A percentile compares a stretch with the other conserved stretches of the same genome.
Evolutionary conservation across 768 basidiomycete genomes (phyloP).

Genomic region (Leccinum variicolor): DNA sequence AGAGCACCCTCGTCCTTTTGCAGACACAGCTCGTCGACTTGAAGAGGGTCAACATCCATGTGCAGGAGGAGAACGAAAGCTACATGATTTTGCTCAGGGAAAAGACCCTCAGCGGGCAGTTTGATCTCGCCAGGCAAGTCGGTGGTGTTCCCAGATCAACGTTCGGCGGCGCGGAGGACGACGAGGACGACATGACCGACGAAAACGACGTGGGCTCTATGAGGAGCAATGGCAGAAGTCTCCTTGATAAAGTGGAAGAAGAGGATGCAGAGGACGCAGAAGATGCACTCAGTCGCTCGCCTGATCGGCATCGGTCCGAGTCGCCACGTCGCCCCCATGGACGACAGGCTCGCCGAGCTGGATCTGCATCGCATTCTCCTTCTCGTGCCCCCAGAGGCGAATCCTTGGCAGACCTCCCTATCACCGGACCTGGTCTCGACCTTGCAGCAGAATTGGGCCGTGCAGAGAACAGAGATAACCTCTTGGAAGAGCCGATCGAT

Average conservation of each 20-base stretch:
- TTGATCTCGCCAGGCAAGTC: constrained; percentile 70
- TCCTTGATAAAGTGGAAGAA: constrained; percentile 64
- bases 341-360: constrained; percentile 50
- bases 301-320: constrained; percentile 36
- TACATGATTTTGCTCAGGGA: constrained; percentile 94
- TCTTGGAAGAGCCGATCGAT: constrained; percentile 53
- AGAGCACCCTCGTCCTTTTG: constrained; percentile 80
- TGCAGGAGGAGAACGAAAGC: constrained; percentile 96
- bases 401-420: constrained; percentile 81
- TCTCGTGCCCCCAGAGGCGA: constrained; percentile 55
- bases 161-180: constrained; percentile 37
- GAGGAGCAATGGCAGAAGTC: constrained; percentile 53
- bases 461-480: constrained; percentile 83
- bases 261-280: constrained; percentile 39
- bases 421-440: constrained; percentile 86
- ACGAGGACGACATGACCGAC: constrained; percentile 29
- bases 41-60: constrained; percentile 79
- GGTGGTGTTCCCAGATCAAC: constrained; percentile 42
- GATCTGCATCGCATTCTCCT: constrained; percentile 50
- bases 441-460: constrained; percentile 90
- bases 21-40: constrained; percentile 84
- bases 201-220: constrained; percentile 53
- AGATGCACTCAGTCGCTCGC: constrained; percentile 39
- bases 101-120: constrained; percentile 86
- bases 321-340: constrained; percentile 40